Evolutionary conservation across 2,329 filamentous ascomycete genomes (phyloP).

Genomic region (Penicillium decumbens): DNA sequence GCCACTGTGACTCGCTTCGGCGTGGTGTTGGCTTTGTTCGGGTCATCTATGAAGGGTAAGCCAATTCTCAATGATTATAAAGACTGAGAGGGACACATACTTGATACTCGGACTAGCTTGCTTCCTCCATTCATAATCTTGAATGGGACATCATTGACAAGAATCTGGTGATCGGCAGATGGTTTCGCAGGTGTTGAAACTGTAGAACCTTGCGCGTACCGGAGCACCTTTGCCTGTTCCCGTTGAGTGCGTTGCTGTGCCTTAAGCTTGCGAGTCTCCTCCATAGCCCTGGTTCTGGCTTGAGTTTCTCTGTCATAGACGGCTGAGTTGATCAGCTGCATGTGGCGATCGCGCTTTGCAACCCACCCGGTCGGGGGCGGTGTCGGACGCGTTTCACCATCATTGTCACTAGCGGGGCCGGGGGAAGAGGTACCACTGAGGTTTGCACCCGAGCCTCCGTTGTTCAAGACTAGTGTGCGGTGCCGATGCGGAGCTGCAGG

Average conservation of each 20-base stretch:
- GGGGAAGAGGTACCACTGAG: slow-evolving; percentile 23
- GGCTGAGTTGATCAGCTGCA: slow-evolving; percentile 75
- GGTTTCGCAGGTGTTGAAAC: slow-evolving; percentile 24
- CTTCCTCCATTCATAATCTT: slow-evolving; percentile 70
- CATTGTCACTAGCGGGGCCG: slow-evolving; percentile 26
- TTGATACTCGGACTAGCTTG: slow-evolving; percentile 70
- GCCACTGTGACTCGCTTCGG: slow-evolving; percentile 69
- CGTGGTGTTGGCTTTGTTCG: slow-evolving; percentile 60
- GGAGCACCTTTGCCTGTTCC: slow-evolving; percentile 40
- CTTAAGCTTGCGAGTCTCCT: slow-evolving; percentile 55
- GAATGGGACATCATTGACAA: slow-evolving; percentile 69
- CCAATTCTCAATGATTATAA: slow-evolving; percentile 37
- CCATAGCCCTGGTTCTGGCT: slow-evolving; percentile 64
- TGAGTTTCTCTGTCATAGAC: slow-evolving; percentile 71
- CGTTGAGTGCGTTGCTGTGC: slow-evolving; percentile 57
- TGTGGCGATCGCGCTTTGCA: slow-evolving; percentile 67
- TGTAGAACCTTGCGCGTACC: slow-evolving; percentile 33
- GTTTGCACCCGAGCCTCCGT: slow-evolving; percentile 26
- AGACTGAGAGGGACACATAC: slow-evolving; percentile 43
- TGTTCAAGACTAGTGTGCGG: slow-evolving; percentile 63
- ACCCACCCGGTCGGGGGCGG: slow-evolving; percentile 55
- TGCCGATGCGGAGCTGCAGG: slow-evolving; percentile 47
- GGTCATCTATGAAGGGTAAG: slow-evolving; percentile 49
- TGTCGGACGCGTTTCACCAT: slow-evolving; percentile 26
- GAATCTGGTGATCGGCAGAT: slow-evolving; percentile 56